Conservation (phyloP, 805 yeast species). For the Ogataea corticis region DNA sequence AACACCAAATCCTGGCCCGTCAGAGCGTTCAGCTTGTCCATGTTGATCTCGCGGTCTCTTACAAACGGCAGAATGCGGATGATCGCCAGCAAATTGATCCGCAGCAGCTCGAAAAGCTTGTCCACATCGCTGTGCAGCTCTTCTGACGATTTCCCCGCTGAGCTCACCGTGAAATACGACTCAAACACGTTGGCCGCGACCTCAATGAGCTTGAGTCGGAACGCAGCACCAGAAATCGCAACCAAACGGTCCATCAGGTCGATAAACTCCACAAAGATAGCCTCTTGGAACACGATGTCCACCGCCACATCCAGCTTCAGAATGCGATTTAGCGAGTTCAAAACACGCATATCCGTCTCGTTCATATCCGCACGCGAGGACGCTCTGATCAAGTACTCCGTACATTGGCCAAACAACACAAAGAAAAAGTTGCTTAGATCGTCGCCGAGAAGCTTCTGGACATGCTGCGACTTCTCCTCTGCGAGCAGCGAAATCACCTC, state of each 20-base stretch:
- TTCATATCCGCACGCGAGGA: conserved; percentile 24
- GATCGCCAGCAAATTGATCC: conserved; percentile 67
- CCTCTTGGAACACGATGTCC: conserved; percentile 60
- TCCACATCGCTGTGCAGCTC: conserved; percentile 61
- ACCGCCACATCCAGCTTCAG: conserved; percentile 58
- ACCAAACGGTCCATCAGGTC: conserved; percentile 75
- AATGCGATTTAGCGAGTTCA: conserved; percentile 55
- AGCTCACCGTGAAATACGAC: conserved; percentile 47
- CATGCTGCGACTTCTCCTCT: conserved; percentile 46
- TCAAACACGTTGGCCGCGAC: conserved; percentile 40
- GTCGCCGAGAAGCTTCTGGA: conserved; percentile 50
- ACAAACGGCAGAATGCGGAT: conserved; percentile 61
- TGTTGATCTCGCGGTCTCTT: conserved; percentile 42
- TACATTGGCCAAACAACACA: conserved; percentile 79
- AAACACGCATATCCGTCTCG: conserved; percentile 35
- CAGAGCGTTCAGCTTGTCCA: conserved; percentile 24
- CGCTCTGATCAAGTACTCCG: conserved; percentile 64
- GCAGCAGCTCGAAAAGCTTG: conserved; percentile 76
- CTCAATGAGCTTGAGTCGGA: conserved; percentile 50
- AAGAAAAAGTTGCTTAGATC: conserved; percentile 70
- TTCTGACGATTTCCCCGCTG: conserved; percentile 33
- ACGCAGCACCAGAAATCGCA: conserved; percentile 32
- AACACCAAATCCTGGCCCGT: conserved; percentile 38
- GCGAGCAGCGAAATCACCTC: conserved; percentile 71
- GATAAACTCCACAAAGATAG: conserved; percentile 70